Evolutionary conservation across 2,329 filamentous ascomycete species (phyloP).

Genomic region (Eutypa lata): DNA sequence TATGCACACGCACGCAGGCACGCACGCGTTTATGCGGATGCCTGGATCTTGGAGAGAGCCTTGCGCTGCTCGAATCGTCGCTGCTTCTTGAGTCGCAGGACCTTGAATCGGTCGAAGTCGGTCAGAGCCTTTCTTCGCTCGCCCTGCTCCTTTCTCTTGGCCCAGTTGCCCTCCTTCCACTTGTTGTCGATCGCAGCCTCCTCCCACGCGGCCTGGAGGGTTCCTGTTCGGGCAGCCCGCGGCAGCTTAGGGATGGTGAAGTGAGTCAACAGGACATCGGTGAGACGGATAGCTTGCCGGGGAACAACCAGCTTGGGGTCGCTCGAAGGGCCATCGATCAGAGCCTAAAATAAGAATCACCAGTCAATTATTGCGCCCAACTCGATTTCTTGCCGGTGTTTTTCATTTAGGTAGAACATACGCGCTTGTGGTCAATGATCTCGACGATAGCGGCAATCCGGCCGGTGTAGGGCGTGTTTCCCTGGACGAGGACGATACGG

Average conservation of each 20-base stretch:
- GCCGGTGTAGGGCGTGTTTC: constrained; percentile 73
- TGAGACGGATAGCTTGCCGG: constrained; percentile 81
- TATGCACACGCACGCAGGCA: neutral
- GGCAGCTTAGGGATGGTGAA: constrained; percentile 84
- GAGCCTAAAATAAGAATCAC: constrained; percentile 60
- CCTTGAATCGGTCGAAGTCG: constrained; percentile 99
- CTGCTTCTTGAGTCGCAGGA: constrained; percentile 99
- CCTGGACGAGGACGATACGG: constrained; percentile 89
- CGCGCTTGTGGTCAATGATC: constrained; percentile 99
- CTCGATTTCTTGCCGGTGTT: constrained; percentile 5
- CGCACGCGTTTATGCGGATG: constrained; percentile 61
- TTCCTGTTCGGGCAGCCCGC: constrained; percentile 76
- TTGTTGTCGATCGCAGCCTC: constrained; percentile 87
- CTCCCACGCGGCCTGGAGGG: constrained; percentile 87
- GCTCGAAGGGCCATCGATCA: constrained; percentile 90
- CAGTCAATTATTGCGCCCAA: constrained; percentile 25
- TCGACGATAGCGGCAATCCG: constrained; percentile 93
- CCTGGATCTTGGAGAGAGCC: constrained; percentile 89
- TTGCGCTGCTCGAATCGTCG: constrained; percentile 97
- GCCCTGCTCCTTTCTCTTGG: constrained; percentile 85
- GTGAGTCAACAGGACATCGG: constrained; percentile 82
- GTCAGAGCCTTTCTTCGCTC: constrained; percentile 86
- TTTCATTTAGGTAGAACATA: constrained; percentile 56
- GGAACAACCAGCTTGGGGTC: constrained; percentile 76
- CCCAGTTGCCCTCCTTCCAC: constrained; percentile 89